Evolutionary conservation across 2,329 filamentous ascomycete species (phyloP).

Genomic region (Metarhizium anisopliae): DNA sequence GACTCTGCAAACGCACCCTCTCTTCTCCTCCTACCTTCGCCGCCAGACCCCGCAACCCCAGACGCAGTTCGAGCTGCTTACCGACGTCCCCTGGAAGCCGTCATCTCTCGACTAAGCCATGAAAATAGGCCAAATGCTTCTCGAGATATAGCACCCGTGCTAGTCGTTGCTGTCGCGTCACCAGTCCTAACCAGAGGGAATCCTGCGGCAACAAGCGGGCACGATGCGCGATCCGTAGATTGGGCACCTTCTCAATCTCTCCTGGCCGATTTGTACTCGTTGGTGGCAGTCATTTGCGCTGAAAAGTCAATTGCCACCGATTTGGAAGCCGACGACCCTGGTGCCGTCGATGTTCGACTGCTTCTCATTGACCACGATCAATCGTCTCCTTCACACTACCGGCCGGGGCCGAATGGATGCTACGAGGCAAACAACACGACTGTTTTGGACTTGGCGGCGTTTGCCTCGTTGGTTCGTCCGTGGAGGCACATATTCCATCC

Average conservation of each 20-base stretch:
- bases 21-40: slow-evolving; percentile 55
- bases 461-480: slow-evolving; percentile 43
- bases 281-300: slow-evolving; percentile 65
- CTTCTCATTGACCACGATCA: slow-evolving; percentile 58
- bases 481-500: slow-evolving; percentile 61
- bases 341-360: slow-evolving; percentile 68
- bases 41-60: slow-evolving; percentile 46
- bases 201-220: slow-evolving; percentile 18
- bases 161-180: slow-evolving; percentile 51
- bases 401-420: slow-evolving; percentile 23
- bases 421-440: slow-evolving; percentile 36
- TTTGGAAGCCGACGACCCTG: slow-evolving; percentile 43
- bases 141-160: slow-evolving; percentile 23
- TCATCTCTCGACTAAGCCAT: slow-evolving; percentile 38
- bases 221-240: slow-evolving; percentile 32
- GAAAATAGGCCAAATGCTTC: slow-evolving; percentile 19
- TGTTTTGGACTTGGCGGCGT: slow-evolving; percentile 40
- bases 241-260: slow-evolving; percentile 67
- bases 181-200: slow-evolving; percentile 46
- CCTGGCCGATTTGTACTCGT: slow-evolving; percentile 67
- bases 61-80: slow-evolving; percentile 50
- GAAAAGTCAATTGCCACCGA: slow-evolving; percentile 51
- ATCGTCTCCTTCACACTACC: slow-evolving; percentile 18
- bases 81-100: slow-evolving; percentile 44
- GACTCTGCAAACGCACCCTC: slow-evolving; percentile 19